phyloP scores from a whole-genome alignment of 2,329 filamentous ascomycete genomes.

The Pseudomassariella vexata region DNA sequence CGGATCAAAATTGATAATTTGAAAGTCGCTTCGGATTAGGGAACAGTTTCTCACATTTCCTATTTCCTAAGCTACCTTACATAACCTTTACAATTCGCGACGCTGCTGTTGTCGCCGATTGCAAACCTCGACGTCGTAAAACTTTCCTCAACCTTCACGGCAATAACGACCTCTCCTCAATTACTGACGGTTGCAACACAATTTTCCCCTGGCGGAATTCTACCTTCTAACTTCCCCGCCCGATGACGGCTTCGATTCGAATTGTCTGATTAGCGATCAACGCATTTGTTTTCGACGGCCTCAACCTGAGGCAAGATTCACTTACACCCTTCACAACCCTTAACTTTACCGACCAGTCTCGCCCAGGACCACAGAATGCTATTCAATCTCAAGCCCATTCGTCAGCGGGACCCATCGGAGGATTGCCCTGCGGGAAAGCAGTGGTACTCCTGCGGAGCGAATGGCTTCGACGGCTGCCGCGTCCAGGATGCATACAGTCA shows the following conservation, averaged over 20 bases:
- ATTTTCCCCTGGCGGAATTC: too few relatives aligned
- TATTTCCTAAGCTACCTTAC: too few relatives aligned
- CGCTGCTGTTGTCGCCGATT: background rate
- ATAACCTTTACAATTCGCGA: background rate
- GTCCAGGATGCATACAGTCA: background rate
- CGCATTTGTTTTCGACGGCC: constrained; percentile 1
- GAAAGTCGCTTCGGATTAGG: too few relatives aligned
- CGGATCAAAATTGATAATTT: too few relatives aligned
- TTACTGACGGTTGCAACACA: too few relatives aligned
- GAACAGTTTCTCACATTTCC: too few relatives aligned
- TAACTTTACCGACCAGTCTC: background rate
- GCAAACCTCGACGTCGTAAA: background rate
- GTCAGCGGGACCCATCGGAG: background rate
- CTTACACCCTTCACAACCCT: constrained; percentile 1
- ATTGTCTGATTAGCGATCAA: too few relatives aligned
- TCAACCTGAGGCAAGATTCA: background rate
- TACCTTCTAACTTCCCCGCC: background rate
- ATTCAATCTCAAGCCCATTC: too few relatives aligned
- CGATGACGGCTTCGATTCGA: background rate
- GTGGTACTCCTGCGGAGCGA: too few relatives aligned
- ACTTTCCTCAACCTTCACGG: too few relatives aligned
- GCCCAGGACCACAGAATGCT: background rate
- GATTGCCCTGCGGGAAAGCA: constrained; percentile 2
- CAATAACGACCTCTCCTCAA: too few relatives aligned
- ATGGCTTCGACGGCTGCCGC: background rate